Base-by-base conservation (phyloP, 768 basidiomycete genomes). In the Xerocomellus chrysenteron region DNA sequence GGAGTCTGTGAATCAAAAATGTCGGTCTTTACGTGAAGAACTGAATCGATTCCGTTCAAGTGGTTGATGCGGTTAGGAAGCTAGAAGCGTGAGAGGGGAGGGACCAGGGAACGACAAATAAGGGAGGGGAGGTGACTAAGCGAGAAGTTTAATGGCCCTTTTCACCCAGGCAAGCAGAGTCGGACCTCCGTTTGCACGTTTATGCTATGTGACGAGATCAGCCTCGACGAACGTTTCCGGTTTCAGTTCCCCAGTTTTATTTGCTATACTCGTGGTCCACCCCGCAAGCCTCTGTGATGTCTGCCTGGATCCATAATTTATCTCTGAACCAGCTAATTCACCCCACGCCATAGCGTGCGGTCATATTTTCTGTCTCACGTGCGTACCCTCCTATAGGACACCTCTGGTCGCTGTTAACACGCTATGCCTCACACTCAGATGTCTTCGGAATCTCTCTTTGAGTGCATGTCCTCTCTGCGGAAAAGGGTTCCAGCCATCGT, bases 311-410 rank as follows among this genome's bases (percentile, higher is more conserved):
- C 73, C 75, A 28, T 88, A 88, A 71, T 5, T 63, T 21, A 21
- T 78, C 73, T 74, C 80, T 40, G 76, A 75, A 26, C 68, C 76
- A 39, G 70, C 74, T 41, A 78, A 79, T 64, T 75, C 80, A 46
- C 88, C 88, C 6, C 82, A 87, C 68, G 85, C 82, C 13, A 89
- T 91, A 59, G 80, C 84, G 32, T 92, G 89, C 64, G 89, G 89
- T 39, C 87, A 90, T 70, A 80, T 88, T 37, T 90, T 90, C 75
- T 90, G 88, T 68, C 76, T 76, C 66, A 69, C 74, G 88, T 88
- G 66, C 68, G 86, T 79, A 47, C 57, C 33, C 43, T 36, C 36
- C 56, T 57, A 55, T 57, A 56, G 50, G 32, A 56, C 47, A 30
- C 52, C 50, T 14, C 33, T 47, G 55, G 61, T 68, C 55, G 35